phyloP scores from a whole-genome alignment of 495 filamentous ascomycete genomes.

The Penicillium simplicissimum region DNA sequence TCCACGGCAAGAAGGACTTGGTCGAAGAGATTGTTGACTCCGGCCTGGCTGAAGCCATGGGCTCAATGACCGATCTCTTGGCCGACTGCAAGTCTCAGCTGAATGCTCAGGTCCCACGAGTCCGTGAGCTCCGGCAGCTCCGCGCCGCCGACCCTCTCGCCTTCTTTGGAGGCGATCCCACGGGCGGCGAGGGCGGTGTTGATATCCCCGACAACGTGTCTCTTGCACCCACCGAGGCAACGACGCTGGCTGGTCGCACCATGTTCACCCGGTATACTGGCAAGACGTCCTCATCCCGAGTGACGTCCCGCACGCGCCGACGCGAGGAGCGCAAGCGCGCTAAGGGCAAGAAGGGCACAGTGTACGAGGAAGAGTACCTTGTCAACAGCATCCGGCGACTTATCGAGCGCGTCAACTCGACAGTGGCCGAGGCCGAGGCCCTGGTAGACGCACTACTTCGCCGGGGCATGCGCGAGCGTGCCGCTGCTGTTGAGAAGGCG shows the following conservation, averaged over 20 bases:
- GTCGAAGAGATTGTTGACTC: slow-evolving; percentile 66
- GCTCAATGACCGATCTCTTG: slow-evolving; percentile 79
- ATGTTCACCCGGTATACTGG: slow-evolving; percentile 93
- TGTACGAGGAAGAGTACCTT: slow-evolving; percentile 97
- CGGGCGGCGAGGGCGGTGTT: slow-evolving; percentile 48
- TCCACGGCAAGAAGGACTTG: slow-evolving; percentile 47
- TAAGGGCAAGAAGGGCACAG: slow-evolving; percentile 88
- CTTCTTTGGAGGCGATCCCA: slow-evolving; percentile 71
- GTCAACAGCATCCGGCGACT: slow-evolving; percentile 82
- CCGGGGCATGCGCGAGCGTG: slow-evolving; percentile 84
- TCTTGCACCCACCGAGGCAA: slow-evolving; percentile 78
- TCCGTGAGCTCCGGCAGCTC: slow-evolving; percentile 76
- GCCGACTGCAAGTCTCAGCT: slow-evolving; percentile 89
- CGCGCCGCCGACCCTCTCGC: slow-evolving; percentile 79
- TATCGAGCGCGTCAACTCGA: slow-evolving; percentile 76
- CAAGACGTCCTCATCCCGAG: slow-evolving; percentile 68
- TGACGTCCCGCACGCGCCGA: slow-evolving; percentile 78
- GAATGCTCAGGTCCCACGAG: slow-evolving; percentile 76
- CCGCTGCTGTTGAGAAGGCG: slow-evolving; percentile 69
- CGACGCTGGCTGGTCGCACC: slow-evolving; percentile 68
- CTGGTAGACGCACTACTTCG: slow-evolving; percentile 74
- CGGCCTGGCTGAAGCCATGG: slow-evolving; percentile 75
- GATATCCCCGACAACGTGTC: slow-evolving; percentile 91
- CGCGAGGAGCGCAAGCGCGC: slow-evolving; percentile 94
- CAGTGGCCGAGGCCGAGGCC: slow-evolving; percentile 64